Percentiles rank a stretch among this genome's conserved stretches.
Evolutionary conservation across 371 early-diverging fungal species (phyloP).

Genomic region (Fennellomyces sp.): DNA sequence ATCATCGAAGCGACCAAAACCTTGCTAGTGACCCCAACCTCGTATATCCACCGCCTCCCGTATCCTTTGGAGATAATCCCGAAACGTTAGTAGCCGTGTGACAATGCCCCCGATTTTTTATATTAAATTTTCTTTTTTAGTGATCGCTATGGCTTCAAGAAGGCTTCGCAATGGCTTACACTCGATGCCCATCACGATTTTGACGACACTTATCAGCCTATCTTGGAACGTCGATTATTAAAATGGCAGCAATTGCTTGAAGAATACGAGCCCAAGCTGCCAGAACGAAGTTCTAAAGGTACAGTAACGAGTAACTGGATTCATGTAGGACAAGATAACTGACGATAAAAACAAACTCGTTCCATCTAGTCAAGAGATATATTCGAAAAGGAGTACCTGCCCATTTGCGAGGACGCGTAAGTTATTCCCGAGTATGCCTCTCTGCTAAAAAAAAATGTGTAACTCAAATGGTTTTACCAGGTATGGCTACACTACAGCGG

Average conservation of each 20-base stretch:
- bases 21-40: conserved; percentile 3
- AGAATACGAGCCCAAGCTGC: conserved; percentile 49
- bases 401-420: conserved; percentile 63
- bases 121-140: conserved; percentile 18
- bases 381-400: conserved; percentile 81
- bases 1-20: conserved; percentile 5
- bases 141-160: conserved; percentile 66
- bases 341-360: not conserved
- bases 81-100: conserved; percentile 16
- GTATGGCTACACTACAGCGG: conserved; percentile 83
- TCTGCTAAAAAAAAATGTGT: not conserved
- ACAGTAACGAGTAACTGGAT: conserved; percentile 3
- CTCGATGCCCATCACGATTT: conserved; percentile 50
- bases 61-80: conserved; percentile 12
- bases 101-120: not conserved
- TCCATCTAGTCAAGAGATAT: conserved; percentile 62
- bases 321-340: not conserved
- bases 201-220: conserved; percentile 51
- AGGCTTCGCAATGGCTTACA: conserved; percentile 55
- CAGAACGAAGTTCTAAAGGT: conserved; percentile 55
- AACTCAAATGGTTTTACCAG: conserved; percentile 20
- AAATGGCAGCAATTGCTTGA: conserved; percentile 59
- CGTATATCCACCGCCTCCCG: conserved; percentile 17
- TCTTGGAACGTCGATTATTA: conserved; percentile 48
- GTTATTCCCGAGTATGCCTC: too few relatives aligned